Conservation (phyloP, 768 basidiomycete species). For the Atractiella rhizophila region DNA sequence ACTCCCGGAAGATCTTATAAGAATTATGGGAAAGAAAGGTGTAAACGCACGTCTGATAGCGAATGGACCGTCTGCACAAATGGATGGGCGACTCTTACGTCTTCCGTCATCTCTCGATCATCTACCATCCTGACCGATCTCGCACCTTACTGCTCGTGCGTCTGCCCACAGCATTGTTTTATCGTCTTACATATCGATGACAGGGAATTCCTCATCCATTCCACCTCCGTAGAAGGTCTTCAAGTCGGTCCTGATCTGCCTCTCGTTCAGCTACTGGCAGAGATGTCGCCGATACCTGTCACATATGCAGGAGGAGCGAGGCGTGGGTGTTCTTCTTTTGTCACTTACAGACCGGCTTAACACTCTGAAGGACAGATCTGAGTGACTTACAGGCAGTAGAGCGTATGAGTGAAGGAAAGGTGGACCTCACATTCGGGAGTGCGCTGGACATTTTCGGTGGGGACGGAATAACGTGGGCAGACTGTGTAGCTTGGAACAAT, state of each 20-base stretch:
- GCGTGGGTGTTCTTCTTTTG: conserved; percentile 26
- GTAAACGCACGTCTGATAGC: no score
- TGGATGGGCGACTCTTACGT: conserved; percentile 88
- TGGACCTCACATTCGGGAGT: conserved; percentile 60
- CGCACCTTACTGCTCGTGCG: no score
- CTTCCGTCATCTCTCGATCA: no score
- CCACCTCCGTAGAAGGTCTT: conserved; percentile 93
- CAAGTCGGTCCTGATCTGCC: conserved; percentile 87
- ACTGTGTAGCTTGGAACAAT: conserved; percentile 23
- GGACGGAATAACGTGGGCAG: conserved; percentile 24
- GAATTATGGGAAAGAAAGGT: not conserved
- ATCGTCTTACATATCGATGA: no score
- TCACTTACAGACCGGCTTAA: no score
- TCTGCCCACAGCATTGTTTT: no score
- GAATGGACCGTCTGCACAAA: conserved; percentile 95
- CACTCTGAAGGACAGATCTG: conserved; percentile 33
- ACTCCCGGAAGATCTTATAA: not conserved
- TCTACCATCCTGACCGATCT: no score
- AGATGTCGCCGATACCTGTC: conserved; percentile 74
- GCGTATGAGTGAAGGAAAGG: conserved; percentile 48
- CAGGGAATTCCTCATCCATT: conserved; percentile 84
- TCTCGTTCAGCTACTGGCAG: conserved; percentile 56
- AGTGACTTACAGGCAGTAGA: conserved; percentile 60
- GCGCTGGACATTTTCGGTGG: conserved; percentile 30
- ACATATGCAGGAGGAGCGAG: conserved; percentile 95